Evolutionary conservation across 768 basidiomycete species (phyloP).

Genomic region (Tylopilus intermedius): DNA sequence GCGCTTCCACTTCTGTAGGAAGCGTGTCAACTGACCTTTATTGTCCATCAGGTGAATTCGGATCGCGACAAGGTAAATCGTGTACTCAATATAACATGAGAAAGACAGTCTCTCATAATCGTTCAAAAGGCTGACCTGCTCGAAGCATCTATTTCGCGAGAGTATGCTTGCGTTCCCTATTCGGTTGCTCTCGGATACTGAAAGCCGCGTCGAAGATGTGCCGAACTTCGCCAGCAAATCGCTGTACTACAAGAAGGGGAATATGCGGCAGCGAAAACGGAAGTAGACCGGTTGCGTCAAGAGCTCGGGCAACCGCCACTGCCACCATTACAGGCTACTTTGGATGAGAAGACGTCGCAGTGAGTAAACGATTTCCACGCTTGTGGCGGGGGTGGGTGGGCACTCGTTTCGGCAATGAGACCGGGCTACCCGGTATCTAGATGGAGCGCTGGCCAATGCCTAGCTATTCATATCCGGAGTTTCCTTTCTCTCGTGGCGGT

Average conservation of each 20-base stretch:
- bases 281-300: conserved; percentile 69
- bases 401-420: too few relatives aligned
- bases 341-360: conserved; percentile 64
- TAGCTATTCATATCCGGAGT: conserved; percentile 1
- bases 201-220: conserved; percentile 42
- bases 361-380: conserved; percentile 32
- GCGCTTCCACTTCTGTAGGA: conserved; percentile 16
- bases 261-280: conserved; percentile 66
- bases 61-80: conserved; percentile 65
- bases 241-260: conserved; percentile 66
- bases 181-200: conserved; percentile 5
- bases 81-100: conserved; percentile 1
- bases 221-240: conserved; percentile 65
- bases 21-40: conserved; percentile 10
- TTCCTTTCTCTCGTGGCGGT: background rate
- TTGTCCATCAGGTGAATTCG: conserved; percentile 57
- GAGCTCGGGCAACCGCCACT: conserved; percentile 75
- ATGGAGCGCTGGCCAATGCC: background rate
- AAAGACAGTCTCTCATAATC: conserved; percentile 3
- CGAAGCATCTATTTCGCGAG: conserved; percentile 61
- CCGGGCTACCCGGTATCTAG: background rate
- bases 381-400: background rate
- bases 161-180: conserved; percentile 40
- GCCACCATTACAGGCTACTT: conserved; percentile 63
- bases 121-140: conserved; percentile 55